phyloP scores from a whole-genome alignment of 2,329 filamentous ascomycete species.

The Exophiala sp. region DNA sequence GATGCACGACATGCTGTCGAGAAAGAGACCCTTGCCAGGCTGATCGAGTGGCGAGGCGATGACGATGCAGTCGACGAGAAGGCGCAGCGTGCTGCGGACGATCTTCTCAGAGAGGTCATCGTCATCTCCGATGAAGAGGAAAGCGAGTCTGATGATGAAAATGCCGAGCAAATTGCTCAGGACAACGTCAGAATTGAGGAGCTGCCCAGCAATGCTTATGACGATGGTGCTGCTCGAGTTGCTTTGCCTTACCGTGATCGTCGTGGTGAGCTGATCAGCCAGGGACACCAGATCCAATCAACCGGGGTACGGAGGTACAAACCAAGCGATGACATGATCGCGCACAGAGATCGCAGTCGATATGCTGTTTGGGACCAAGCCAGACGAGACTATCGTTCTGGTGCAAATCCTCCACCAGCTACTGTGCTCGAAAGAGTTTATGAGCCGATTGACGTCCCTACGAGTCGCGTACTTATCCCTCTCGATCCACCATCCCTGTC shows the following conservation, averaged over 20 bases:
- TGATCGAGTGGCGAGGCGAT: constrained; percentile 63
- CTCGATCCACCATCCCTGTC: constrained; percentile 10
- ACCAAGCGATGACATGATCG: constrained; percentile 33
- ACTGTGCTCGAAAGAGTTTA: constrained; percentile 21
- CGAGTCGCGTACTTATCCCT: constrained; percentile 19
- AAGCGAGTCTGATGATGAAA: constrained; percentile 41
- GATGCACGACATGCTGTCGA: constrained; percentile 56
- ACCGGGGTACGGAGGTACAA: constrained; percentile 23
- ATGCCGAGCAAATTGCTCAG: constrained; percentile 27
- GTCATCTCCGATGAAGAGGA: constrained; percentile 62
- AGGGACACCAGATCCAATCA: constrained; percentile 38
- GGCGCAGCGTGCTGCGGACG: constrained; percentile 53
- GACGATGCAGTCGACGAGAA: constrained; percentile 51
- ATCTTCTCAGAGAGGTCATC: constrained; percentile 62
- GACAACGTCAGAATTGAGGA: constrained; percentile 43
- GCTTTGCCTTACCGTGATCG: constrained; percentile 12
- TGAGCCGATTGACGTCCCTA: constrained; percentile 8
- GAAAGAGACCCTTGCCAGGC: constrained; percentile 52
- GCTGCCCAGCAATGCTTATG: constrained; percentile 38
- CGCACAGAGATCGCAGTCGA: constrained; percentile 45
- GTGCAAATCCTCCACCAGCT: constrained; percentile 6
- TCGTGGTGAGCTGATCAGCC: constrained; percentile 37
- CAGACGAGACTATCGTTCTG: constrained; percentile 31
- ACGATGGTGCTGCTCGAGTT: constrained; percentile 11
- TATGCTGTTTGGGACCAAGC: constrained; percentile 48